Evolutionary conservation across 2,329 filamentous ascomycete genomes (phyloP).

Genomic region (Camillea tinctor): DNA sequence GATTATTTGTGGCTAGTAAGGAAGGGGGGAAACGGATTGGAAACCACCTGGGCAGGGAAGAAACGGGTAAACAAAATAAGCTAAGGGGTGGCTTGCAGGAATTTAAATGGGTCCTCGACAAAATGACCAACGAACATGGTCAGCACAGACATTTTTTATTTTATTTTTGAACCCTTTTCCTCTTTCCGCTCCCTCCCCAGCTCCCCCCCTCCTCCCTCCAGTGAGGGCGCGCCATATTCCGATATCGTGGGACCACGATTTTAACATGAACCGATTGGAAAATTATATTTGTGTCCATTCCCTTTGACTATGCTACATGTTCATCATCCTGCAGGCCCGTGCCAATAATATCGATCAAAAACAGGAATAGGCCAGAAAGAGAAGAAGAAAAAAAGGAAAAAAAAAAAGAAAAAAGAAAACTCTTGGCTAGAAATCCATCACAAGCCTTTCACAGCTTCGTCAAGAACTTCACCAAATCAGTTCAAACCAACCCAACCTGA

Average conservation of each 20-base stretch:
- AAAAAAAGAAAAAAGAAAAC: not conserved
- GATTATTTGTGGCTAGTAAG: not conserved
- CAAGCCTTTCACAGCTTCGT: not conserved
- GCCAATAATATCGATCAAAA: not conserved
- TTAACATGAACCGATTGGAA: not conserved
- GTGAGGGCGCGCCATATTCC: slow-evolving; percentile 4
- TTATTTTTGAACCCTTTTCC: too few species aligned
- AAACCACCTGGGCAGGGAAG: not conserved
- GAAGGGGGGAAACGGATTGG: not conserved
- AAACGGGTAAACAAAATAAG: too few species aligned
- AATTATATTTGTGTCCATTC: not conserved
- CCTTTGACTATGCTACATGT: not conserved
- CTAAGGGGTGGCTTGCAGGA: not conserved
- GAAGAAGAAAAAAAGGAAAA: not conserved
- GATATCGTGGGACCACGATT: not conserved
- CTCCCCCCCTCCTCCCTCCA: too few species aligned
- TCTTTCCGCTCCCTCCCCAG: too few species aligned
- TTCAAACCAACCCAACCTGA: too few species aligned
- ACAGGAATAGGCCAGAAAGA: not conserved
- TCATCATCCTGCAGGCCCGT: not conserved
- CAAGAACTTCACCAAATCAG: not conserved
- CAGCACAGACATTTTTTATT: too few species aligned
- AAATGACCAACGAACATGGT: not conserved
- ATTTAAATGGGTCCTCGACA: not conserved
- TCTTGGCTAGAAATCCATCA: not conserved